Conservation (phyloP, 331 rosid species). For the Malus hybrid region DNA sequence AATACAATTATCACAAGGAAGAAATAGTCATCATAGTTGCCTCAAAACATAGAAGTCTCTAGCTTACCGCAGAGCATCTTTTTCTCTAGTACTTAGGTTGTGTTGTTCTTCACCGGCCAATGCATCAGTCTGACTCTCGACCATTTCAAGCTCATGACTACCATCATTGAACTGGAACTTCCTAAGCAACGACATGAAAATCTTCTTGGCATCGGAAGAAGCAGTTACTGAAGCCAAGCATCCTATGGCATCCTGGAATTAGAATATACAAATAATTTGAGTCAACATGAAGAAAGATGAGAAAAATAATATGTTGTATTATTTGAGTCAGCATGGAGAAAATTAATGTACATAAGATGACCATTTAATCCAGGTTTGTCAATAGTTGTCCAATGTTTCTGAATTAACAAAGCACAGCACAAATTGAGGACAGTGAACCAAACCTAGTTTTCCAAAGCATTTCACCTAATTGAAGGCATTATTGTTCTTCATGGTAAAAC, state of each 20-base stretch:
- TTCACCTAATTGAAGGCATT: neutral
- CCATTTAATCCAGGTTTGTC: neutral
- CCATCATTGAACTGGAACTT: slow-evolving; percentile 40
- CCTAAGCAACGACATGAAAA: slow-evolving; percentile 44
- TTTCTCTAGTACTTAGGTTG: slow-evolving; percentile 32
- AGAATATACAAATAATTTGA: neutral
- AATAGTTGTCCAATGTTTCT: neutral
- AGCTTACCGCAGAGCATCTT: slow-evolving; percentile 48
- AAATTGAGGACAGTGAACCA: neutral
- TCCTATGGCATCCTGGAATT: slow-evolving; percentile 68
- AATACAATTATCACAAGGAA: neutral
- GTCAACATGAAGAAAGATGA: neutral
- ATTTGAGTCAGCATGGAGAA: neutral
- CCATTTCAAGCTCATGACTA: slow-evolving; percentile 32
- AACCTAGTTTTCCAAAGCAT: neutral
- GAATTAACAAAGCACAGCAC: neutral
- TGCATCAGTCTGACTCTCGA: slow-evolving; percentile 15
- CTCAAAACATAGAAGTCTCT: neutral
- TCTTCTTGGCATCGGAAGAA: slow-evolving; percentile 49
- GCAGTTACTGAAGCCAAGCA: slow-evolving; percentile 77
- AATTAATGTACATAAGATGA: neutral
- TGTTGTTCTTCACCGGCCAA: slow-evolving; percentile 22
- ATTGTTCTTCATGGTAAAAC: neutral
- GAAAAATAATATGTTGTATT: neutral
- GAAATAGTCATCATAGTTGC: neutral